Evolutionary conservation across 352 stramenopile genomes (phyloP), one percentile per base, ranked within the genome.

Genomic region (Globisporangium paroecandrum): DNA sequence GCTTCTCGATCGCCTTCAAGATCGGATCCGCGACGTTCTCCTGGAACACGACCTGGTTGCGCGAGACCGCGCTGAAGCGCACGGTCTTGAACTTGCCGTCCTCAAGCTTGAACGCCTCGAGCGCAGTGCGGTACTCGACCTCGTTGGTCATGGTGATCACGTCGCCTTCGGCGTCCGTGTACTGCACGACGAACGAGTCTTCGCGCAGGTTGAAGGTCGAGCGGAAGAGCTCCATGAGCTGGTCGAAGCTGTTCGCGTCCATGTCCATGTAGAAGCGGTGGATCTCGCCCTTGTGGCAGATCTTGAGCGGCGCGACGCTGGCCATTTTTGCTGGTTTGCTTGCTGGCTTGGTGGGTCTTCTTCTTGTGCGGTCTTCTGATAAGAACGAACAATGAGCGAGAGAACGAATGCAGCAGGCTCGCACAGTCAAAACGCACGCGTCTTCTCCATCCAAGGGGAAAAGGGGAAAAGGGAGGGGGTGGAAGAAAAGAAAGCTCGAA

Each of bases 211-310:
- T 38, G 36, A 92, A 95, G 38, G 85, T 93, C 66, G 81, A 65
- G 53, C 66, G 68, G 64, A 95, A 90, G 32, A 93, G 74, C 34
- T 65, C 73, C n/a, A 69, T 62, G 32, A 95, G 74, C 29, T 78
- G 59, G 24, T 70, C 70, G 13, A 92, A 77, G 20, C 69, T 68
- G 58, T 89, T 87, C 34, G 56, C 57, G 38, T 46, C n/a, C n/a
- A 93, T 73, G 68, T 93, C 76, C 67, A 91, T 76, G 58, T 76
- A 76, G 47, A 95, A 78, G 70, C 87, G 85, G 74, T 93, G 85
- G 64, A 95, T 89, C 73, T 95, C 87, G 60, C 87, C 85, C 70
- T 90, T 91, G 84, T 87, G 79, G 68, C 73, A 82, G 64, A 95
- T 78, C 81, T 95, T 95, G 25, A 95, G 70, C 7, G 85, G 78